These are phyloP conservation scores for Phytopythium montanum DNA, from an alignment of 352 stramenopile genomes.

Conservation along the genomic window DNA sequence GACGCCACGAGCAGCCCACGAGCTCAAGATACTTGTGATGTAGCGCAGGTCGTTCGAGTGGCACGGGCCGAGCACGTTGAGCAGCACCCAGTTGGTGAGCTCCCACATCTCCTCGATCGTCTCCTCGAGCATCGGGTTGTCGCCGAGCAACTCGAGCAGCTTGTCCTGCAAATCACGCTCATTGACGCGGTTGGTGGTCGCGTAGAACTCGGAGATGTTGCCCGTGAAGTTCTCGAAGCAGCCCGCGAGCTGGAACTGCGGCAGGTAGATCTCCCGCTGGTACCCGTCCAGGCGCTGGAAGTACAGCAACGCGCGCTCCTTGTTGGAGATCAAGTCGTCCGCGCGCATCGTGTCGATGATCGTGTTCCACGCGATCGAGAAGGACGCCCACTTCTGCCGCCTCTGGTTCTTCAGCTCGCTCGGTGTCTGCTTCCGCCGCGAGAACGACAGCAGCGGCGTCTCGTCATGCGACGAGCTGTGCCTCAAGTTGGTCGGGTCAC, in stretches of 20 bases:
- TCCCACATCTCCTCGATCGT: conserved; percentile 97
- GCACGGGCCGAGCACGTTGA: conserved; percentile 92
- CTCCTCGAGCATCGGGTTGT: conserved; percentile 84
- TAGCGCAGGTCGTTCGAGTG: conserved; percentile 94
- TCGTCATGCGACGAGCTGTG: conserved; percentile 36
- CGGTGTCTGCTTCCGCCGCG: conserved; percentile 75
- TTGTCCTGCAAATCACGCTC: conserved; percentile 80
- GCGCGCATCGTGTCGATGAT: conserved; percentile 95
- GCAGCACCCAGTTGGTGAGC: conserved; percentile 93
- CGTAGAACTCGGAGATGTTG: conserved; percentile 69
- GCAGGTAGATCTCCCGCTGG: conserved; percentile 97
- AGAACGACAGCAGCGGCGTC: conserved; percentile 83
- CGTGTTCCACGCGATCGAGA: conserved; percentile 97
- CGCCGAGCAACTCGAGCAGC: conserved; percentile 72
- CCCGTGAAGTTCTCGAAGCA: conserved; percentile 93
- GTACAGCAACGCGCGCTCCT: conserved; percentile 89
- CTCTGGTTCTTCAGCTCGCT: conserved; percentile 88
- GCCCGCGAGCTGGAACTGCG: conserved; percentile 97
- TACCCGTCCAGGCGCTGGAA: conserved; percentile 96
- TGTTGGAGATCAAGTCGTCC: conserved; percentile 90
- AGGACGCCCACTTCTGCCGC: conserved; percentile 98
- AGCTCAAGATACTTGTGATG: conserved; percentile 83
- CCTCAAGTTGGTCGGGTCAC: conserved; percentile 21
- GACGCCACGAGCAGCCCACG: conserved; percentile 71
- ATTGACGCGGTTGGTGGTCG: conserved; percentile 49